Evolutionary conservation across 208 protist genomes (phyloP).

Genomic region (Tritrichomonas foetus): DNA sequence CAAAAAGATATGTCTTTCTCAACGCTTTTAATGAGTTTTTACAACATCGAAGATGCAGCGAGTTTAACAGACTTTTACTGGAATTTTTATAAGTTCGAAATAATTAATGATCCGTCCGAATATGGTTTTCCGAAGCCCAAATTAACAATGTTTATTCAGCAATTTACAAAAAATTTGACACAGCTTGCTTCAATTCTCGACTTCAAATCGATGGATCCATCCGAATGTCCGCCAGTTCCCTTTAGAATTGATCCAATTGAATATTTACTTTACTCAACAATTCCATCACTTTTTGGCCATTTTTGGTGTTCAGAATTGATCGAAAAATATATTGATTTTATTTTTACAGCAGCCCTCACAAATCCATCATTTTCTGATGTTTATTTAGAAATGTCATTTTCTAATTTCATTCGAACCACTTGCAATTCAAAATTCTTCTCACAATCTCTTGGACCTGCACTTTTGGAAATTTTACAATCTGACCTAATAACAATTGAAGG

Average conservation of each 20-base stretch:
- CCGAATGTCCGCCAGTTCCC: background rate
- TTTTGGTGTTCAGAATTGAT: background rate
- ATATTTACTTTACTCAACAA: background rate
- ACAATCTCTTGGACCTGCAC: background rate
- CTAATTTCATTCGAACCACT: background rate
- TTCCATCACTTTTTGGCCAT: background rate
- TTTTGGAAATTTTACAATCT: background rate
- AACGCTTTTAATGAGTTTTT: background rate
- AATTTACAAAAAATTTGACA: background rate
- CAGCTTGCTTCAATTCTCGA: background rate
- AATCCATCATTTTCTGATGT: background rate
- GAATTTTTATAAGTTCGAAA: no score
- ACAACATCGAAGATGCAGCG: no score
- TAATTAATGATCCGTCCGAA: background rate
- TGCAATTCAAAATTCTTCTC: background rate
- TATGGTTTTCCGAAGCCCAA: background rate
- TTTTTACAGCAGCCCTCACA: background rate
- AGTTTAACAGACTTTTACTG: background rate
- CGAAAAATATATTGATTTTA: slow-evolving; percentile 19
- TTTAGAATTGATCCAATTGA: background rate
- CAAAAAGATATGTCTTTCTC: background rate
- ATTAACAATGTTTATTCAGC: background rate
- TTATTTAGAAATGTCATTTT: background rate
- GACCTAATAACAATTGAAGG: background rate
- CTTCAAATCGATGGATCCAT: background rate